Evolutionary conservation across 2,329 filamentous ascomycete species (phyloP).

Genomic region (Berkeleyomyces basicola): DNA sequence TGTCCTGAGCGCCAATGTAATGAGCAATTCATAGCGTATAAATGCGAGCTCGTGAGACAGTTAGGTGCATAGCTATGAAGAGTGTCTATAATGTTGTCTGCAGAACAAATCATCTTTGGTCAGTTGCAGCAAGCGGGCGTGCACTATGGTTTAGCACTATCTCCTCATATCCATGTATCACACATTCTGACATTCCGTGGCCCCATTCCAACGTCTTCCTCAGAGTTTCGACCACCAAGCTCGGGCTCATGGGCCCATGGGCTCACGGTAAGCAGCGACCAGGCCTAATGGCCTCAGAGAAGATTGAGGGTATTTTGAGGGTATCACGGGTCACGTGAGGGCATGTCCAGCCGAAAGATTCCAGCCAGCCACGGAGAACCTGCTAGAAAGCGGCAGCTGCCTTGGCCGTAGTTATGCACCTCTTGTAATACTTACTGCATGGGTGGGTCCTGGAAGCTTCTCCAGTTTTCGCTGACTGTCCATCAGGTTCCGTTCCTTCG

Average conservation of each 20-base stretch:
- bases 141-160: too few relatives aligned
- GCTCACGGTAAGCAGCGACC: background rate
- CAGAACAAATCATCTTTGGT: too few relatives aligned
- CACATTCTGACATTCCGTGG: background rate
- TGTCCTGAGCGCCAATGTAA: background rate
- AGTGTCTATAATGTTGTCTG: background rate
- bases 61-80: too few relatives aligned
- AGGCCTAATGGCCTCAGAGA: too few relatives aligned
- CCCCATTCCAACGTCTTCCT: background rate
- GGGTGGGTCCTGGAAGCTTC: constrained; percentile 15
- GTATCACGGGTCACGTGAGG: background rate
- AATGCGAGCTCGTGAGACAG: too few relatives aligned
- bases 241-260: background rate
- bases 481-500: constrained; percentile 1
- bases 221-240: background rate
- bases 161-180: too few relatives aligned
- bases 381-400: background rate
- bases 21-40: too few relatives aligned
- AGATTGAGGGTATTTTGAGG: background rate
- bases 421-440: too few relatives aligned
- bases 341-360: background rate
- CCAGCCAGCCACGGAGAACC: background rate
- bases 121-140: too few relatives aligned
- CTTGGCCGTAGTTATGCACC: background rate
- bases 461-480: constrained; percentile 14